Conservation (phyloP, 495 filamentous ascomycete genomes). For the Lentithecium fluviatile region DNA sequence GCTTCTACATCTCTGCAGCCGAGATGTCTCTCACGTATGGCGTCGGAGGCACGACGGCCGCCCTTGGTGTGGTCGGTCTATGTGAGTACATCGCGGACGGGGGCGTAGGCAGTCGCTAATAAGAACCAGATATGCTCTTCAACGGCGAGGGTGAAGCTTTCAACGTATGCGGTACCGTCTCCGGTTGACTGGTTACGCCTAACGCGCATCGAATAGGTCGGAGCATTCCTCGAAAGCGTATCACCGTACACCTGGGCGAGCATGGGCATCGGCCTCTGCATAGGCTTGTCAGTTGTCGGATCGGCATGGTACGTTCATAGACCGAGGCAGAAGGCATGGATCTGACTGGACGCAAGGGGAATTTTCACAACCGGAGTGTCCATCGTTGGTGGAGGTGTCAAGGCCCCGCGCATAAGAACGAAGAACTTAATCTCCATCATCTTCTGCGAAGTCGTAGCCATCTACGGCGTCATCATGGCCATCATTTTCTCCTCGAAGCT, state of each 20-base stretch:
- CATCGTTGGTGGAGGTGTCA: slow-evolving; percentile 94
- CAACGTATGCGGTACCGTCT: slow-evolving; percentile 63
- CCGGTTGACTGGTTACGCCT: neutral
- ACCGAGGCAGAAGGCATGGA: neutral
- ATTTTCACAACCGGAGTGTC: slow-evolving; percentile 99
- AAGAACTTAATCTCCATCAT: slow-evolving; percentile 99
- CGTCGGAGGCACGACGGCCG: slow-evolving; percentile 64
- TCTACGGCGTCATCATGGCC: slow-evolving; percentile 99
- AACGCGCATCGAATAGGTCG: slow-evolving; percentile 58
- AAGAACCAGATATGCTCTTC: slow-evolving; percentile 85
- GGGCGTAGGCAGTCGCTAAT: slow-evolving; percentile 39
- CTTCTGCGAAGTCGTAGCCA: slow-evolving; percentile 99
- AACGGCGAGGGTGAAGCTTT: slow-evolving; percentile 93
- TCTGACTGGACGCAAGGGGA: slow-evolving; percentile 60
- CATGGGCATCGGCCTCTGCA: slow-evolving; percentile 89
- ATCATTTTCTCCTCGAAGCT: slow-evolving; percentile 95
- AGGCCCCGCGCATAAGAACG: slow-evolving; percentile 91
- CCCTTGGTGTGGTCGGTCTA: slow-evolving; percentile 78
- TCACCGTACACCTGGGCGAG: slow-evolving; percentile 93
- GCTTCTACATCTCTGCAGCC: slow-evolving; percentile 4
- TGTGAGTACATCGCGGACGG: slow-evolving; percentile 58
- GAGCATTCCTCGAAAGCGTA: slow-evolving; percentile 88
- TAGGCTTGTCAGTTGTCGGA: slow-evolving; percentile 91
- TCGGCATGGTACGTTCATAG: slow-evolving; percentile 81
- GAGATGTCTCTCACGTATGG: slow-evolving; percentile 57